Evolutionary conservation across 192 early-diverging fungal species (phyloP).

Genomic region (Chytriomyces hyalinus): DNA sequence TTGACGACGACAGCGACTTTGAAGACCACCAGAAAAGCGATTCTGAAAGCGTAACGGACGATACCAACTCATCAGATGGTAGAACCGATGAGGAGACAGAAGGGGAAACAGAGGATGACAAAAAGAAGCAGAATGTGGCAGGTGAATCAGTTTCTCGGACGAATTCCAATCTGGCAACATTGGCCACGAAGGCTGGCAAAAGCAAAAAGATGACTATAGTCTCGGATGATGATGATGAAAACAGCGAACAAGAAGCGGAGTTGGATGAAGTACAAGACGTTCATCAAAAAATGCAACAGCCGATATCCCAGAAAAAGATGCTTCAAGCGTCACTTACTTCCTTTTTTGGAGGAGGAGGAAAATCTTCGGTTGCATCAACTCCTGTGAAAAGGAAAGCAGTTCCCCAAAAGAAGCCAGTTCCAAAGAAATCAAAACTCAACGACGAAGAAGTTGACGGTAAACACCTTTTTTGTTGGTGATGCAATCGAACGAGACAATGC

Average conservation of each 20-base stretch:
- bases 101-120: neutral
- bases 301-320: neutral
- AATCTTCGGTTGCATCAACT: neutral
- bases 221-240: conserved; percentile 2
- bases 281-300: neutral
- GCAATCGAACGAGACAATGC: neutral
- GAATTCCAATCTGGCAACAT: neutral
- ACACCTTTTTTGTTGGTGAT: neutral
- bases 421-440: conserved; percentile 23
- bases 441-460: conserved; percentile 28
- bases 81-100: neutral
- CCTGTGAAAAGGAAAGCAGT: conserved; percentile 2
- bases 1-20: conserved; percentile 22
- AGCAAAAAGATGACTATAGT: neutral
- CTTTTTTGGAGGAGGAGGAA: conserved; percentile 23
- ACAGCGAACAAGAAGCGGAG: neutral
- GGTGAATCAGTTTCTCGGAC: neutral
- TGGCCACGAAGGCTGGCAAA: neutral
- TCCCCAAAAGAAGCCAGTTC: neutral
- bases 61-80: neutral
- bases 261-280: conserved; percentile 3
- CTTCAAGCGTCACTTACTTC: conserved; percentile 5
- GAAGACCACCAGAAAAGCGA: neutral
- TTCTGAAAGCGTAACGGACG: neutral
- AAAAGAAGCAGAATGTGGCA: neutral